These are phyloP conservation scores for Curvularia verruculosa DNA, from an alignment of 2,329 filamentous ascomycete genomes.

Conservation along the genomic window DNA sequence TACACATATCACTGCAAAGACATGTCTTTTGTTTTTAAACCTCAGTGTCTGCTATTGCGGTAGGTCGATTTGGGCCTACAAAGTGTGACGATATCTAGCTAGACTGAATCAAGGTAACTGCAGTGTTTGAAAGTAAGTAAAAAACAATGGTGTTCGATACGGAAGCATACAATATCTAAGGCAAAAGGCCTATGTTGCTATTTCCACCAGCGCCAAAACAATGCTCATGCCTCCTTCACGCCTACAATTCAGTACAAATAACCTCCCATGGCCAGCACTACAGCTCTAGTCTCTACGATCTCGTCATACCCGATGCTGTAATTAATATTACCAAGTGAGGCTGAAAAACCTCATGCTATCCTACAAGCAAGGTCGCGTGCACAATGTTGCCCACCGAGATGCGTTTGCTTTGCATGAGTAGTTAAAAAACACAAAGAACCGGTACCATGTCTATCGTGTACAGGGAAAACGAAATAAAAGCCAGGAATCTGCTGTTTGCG, in stretches of 20 bases:
- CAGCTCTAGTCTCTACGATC: not conserved
- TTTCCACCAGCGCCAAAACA: not conserved
- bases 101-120: too few species aligned
- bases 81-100: too few species aligned
- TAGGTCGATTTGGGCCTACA: too few species aligned
- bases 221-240: not conserved
- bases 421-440: not conserved
- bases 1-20: too few species aligned
- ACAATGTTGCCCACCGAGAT: not conserved
- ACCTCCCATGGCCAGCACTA: not conserved
- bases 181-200: not conserved
- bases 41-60: too few species aligned
- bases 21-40: too few species aligned
- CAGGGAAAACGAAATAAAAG: not conserved
- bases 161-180: not conserved
- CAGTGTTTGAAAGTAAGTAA: not conserved
- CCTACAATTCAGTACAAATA: not conserved
- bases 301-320: not conserved
- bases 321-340: not conserved
- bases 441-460: not conserved
- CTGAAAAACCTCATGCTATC: not conserved
- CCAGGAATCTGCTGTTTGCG: not conserved
- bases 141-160: not conserved
- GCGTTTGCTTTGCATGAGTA: not conserved
- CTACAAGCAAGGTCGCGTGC: not conserved